Conservation (phyloP, 2,329 filamentous ascomycete species). For the Graphiopsis chlorocephala region DNA sequence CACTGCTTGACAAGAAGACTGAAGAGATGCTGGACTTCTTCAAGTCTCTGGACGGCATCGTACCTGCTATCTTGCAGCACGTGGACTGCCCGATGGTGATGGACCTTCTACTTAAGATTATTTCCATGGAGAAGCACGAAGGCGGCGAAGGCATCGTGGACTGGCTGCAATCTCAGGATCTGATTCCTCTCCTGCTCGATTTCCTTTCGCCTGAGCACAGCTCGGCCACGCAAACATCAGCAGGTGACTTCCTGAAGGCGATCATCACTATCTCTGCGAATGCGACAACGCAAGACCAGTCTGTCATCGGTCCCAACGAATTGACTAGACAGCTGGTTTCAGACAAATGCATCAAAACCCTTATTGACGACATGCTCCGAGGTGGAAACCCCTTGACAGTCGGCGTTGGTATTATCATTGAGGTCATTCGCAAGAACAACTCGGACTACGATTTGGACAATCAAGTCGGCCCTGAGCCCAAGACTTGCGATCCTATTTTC, state of each 20-base stretch:
- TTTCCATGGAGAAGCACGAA: slow-evolving; percentile 89
- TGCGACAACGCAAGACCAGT: slow-evolving; percentile 94
- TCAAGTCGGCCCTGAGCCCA: slow-evolving; percentile 72
- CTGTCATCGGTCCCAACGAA: slow-evolving; percentile 97
- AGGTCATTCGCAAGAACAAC: slow-evolving; percentile 98
- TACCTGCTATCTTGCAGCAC: slow-evolving; percentile 83
- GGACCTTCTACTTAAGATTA: slow-evolving; percentile 94
- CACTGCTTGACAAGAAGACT: slow-evolving; percentile 95
- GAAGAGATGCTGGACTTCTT: slow-evolving; percentile 93
- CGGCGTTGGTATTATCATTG: slow-evolving; percentile 94
- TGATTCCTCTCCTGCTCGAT: slow-evolving; percentile 82
- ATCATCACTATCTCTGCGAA: slow-evolving; percentile 99
- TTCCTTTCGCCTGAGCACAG: slow-evolving; percentile 83
- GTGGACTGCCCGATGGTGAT: slow-evolving; percentile 98
- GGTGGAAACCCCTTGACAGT: slow-evolving; percentile 94
- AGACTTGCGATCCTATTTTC: slow-evolving; percentile 93
- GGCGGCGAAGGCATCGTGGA: slow-evolving; percentile 91
- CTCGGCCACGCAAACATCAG: slow-evolving; percentile 90
- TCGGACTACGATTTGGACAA: slow-evolving; percentile 97
- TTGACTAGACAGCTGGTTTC: slow-evolving; percentile 94
- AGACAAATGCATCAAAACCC: slow-evolving; percentile 71
- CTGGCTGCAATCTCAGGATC: slow-evolving; percentile 86
- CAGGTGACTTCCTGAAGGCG: slow-evolving; percentile 95
- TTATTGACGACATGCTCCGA: slow-evolving; percentile 88
- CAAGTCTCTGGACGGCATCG: slow-evolving; percentile 75